These are phyloP conservation scores for Venturia effusa DNA, from an alignment of 2,329 filamentous ascomycete genomes.

Conservation along the genomic window DNA sequence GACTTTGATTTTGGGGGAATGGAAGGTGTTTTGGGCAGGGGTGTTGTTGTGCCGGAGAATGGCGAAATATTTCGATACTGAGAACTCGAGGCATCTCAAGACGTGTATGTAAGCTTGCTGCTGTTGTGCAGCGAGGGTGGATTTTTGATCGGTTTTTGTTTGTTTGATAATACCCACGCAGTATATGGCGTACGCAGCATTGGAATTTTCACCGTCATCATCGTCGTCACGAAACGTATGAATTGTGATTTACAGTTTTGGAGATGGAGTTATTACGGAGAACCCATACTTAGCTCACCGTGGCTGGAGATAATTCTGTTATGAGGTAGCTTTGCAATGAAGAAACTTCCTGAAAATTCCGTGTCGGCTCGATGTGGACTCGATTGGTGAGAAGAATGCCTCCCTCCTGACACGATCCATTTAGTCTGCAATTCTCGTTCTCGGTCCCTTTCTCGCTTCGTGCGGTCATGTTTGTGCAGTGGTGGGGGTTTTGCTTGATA, in stretches of 20 bases:
- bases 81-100: not conserved
- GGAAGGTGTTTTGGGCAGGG: not conserved
- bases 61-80: not conserved
- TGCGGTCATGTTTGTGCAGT: no score
- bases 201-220: not conserved
- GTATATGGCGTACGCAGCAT: not conserved
- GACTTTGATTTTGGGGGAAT: not conserved
- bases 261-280: not conserved
- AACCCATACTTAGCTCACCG: no score
- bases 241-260: not conserved
- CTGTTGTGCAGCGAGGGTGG: not conserved
- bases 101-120: not conserved
- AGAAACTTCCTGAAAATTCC: not conserved
- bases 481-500: no score
- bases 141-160: not conserved
- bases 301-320: no score
- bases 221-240: not conserved
- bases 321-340: not conserved
- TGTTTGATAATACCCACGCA: not conserved
- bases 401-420: no score
- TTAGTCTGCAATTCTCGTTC: no score
- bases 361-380: no score
- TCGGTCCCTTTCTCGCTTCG: no score
- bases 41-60: not conserved
- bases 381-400: no score